These are phyloP conservation scores for Diplodia seriata DNA, from an alignment of 2,329 filamentous ascomycete species.

Conservation along the genomic window DNA sequence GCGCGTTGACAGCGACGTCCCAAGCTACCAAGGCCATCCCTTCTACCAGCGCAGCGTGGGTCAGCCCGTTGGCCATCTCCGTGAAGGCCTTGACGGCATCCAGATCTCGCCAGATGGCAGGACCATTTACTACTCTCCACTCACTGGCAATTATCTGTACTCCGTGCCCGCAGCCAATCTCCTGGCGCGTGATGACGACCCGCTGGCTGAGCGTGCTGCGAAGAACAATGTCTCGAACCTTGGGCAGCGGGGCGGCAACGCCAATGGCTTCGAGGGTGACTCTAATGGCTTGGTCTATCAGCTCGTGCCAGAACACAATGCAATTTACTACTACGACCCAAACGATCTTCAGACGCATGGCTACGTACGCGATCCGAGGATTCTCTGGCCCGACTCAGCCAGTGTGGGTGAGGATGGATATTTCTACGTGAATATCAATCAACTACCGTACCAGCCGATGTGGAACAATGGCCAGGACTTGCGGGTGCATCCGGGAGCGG, in stretches of 20 bases:
- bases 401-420: conserved; percentile 43
- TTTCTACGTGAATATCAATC: conserved; percentile 59
- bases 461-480: conserved; percentile 57
- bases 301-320: conserved; percentile 58
- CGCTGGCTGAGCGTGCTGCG: conserved; percentile 52
- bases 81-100: conserved; percentile 58
- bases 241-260: conserved; percentile 56
- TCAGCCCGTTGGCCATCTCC: conserved; percentile 46
- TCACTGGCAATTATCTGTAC: conserved; percentile 55
- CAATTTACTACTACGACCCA: conserved; percentile 53
- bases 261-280: conserved; percentile 60
- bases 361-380: conserved; percentile 55
- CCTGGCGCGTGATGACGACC: conserved; percentile 47
- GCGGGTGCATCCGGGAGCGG: conserved; percentile 53
- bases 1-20: conserved; percentile 51
- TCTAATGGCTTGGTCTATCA: conserved; percentile 57
- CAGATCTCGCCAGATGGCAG: conserved; percentile 56
- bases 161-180: conserved; percentile 53
- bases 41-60: conserved; percentile 49
- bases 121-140: conserved; percentile 54
- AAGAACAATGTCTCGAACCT: conserved; percentile 56
- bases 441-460: conserved; percentile 56
- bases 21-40: conserved; percentile 55
- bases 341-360: conserved; percentile 50
- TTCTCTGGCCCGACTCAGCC: conserved; percentile 58